Base-by-base conservation (phyloP, 2,329 filamentous ascomycete genomes). In the Venturia nashicola region DNA sequence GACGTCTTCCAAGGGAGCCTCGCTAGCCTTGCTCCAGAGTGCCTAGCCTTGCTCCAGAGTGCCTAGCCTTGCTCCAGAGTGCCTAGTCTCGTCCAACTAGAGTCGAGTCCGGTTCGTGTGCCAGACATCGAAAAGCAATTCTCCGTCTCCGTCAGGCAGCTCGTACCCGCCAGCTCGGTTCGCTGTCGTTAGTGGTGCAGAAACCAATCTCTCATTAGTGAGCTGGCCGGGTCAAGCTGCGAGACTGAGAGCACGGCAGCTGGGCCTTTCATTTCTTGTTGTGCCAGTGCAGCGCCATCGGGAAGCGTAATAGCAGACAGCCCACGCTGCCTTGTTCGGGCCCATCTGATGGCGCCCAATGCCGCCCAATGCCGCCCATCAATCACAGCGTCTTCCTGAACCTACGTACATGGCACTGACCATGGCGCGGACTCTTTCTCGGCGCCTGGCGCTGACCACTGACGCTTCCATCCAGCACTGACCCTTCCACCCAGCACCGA, bases 111-210 rank as follows among this genome's bases (percentile, higher is more conserved):
- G 51, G 51, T n/a, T 36, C 27, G 51, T n/a, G 51, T 57, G 51
- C 51, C 51, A 57, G 51, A 57, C 51, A n/a, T 36, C 32, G n/a
- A 57, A 57, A 57, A 57, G 51, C 51, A 57, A 57, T 57, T 57
- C 51, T 57, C 51, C 51, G 51, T 57, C 51, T 57, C 51, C 51
- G 51, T 20, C 27, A 7, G 36, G 27, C 51, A 57, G 27, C 51
- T 36, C 32, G 51, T 36, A 57, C 59, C 59, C 59, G 59, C 59
- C 59, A 27, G 9, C 18, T 14, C 18, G 59, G 59, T 18, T 60
- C 59, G 11, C 39, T 40, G 32, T 34, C 5, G 43, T n/a, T 43
- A 27, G 9, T 27, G 36, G 39, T 42, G n/a, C 20, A 43, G 27
- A 27, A 14, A 11, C 36, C 20, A 14, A 43, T 27, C n/a, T 60